Base-by-base conservation (phyloP, 352 stramenopile species). In the Globisporangium paddicum region DNA sequence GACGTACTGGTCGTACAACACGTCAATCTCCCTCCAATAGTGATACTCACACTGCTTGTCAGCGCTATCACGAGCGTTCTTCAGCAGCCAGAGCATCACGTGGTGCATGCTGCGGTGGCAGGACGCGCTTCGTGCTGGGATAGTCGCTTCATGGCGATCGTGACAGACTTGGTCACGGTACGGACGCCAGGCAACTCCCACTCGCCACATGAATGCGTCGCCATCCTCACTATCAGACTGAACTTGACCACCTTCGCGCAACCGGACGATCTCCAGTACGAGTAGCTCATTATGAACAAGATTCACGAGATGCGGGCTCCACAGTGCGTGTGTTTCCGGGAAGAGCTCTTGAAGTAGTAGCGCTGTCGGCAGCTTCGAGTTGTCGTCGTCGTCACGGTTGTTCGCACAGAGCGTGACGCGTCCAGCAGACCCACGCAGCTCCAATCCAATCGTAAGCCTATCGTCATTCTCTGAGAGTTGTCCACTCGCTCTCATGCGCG, bases 51-150 rank as follows among this genome's bases (percentile, higher is more conserved):
- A 87, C 26, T 68, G 50, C 8, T 61, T 51, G 7, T 3, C 35
- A 40, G 25, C 6, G 2, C 51, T 23, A 0, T 62, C 47, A 11
- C 67, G 60, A 0, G 54, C 64, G 10, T 71, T 61, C 26, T 71
- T 62, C 5, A 89, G 47, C 9, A 82, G n/a, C 79, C 79, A 89
- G 34, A 79, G 48, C 79, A 89, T 89, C 48, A 86, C 52, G 9
- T 71, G 56, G 10, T 79, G 69, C 71, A 86, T 77, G 11, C 58
- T 48, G 0, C 46, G 46, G 40, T 60, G 67, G 2, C 52, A 59
- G n/a, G 21, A 58, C 6, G 44, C 35, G 32, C 42, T 54, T 7
- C 66, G 68, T 19, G 47, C 18, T 19, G 66, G 52, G 1, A 44
- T 63, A 7, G 41, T 10, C 16, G 59, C n/a, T 0, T 56, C 45